A percentile compares a stretch with the other conserved stretches of the same genome.
Evolutionary conservation across 78 protist species (phyloP).

Genomic region (Andalucia godoyi): DNA sequence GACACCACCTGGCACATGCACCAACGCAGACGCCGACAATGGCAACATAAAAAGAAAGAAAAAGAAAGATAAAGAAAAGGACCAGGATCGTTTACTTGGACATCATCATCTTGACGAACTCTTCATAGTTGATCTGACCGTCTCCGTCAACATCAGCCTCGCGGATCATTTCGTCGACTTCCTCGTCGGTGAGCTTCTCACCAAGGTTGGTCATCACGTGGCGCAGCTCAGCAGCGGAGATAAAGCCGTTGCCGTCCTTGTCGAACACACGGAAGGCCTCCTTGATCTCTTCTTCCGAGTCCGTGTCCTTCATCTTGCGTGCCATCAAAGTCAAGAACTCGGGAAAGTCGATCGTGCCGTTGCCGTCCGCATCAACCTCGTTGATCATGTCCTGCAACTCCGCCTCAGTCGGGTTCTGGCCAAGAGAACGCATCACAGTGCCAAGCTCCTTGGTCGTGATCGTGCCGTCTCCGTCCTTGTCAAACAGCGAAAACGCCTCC

Average conservation of each 20-base stretch:
- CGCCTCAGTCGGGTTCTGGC: constrained; percentile 53
- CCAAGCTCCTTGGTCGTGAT: constrained; percentile 96
- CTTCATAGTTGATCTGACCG: constrained; percentile 93
- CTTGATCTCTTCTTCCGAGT: constrained; percentile 94
- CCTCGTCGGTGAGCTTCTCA: constrained; percentile 90
- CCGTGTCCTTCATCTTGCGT: constrained; percentile 93
- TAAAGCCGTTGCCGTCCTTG: constrained; percentile 96
- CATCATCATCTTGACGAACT: constrained; percentile 89
- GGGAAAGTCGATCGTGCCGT: constrained; percentile 89
- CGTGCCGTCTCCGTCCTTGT: constrained; percentile 88
- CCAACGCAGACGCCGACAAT: too few relatives aligned
- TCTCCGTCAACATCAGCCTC: constrained; percentile 93
- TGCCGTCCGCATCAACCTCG: constrained; percentile 76
- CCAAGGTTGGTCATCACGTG: constrained; percentile 89
- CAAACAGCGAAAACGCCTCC: constrained; percentile 93
- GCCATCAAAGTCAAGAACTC: constrained; percentile 92
- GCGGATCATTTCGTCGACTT: constrained; percentile 92
- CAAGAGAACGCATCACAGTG: constrained; percentile 85
- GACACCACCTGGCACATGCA: too few relatives aligned
- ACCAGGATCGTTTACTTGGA: constrained; percentile 51
- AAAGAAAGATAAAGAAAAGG: too few relatives aligned
- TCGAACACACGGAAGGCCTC: constrained; percentile 99
- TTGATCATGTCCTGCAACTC: constrained; percentile 98
- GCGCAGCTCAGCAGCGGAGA: constrained; percentile 93
- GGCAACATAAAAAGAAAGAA: too few relatives aligned